A percentile compares a stretch with the other conserved stretches of the same genome.
Evolutionary conservation across 2,329 filamentous ascomycete species (phyloP).

Genomic region (Aureobasidium vineae): DNA sequence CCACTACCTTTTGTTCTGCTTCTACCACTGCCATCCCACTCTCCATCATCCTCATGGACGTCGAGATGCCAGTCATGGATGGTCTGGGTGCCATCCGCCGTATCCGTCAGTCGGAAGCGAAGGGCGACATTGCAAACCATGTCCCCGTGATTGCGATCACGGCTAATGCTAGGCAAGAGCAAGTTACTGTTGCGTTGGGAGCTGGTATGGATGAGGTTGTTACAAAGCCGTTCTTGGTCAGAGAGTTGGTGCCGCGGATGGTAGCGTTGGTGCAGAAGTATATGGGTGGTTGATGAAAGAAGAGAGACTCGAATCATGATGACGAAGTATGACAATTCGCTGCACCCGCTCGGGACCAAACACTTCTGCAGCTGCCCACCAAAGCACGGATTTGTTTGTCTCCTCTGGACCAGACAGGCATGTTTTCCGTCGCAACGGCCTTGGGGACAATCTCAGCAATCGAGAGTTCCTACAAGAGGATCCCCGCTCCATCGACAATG

Average conservation of each 20-base stretch:
- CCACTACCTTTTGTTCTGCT: conserved; percentile 27
- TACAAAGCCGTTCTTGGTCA: conserved; percentile 39
- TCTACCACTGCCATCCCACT: conserved; percentile 25
- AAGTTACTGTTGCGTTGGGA: conserved; percentile 67
- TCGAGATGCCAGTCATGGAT: conserved; percentile 83
- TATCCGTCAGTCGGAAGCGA: conserved; percentile 66
- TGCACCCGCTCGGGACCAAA: too few species aligned
- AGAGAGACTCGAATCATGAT: not conserved
- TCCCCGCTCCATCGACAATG: too few species aligned
- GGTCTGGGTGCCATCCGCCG: conserved; percentile 68
- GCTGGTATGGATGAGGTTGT: conserved; percentile 58
- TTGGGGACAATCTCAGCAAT: too few species aligned
- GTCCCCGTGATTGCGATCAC: conserved; percentile 75
- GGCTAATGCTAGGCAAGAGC: conserved; percentile 72
- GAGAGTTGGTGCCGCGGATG: conserved; percentile 40
- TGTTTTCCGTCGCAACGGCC: too few species aligned
- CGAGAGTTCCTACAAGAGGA: too few species aligned
- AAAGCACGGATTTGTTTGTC: too few species aligned
- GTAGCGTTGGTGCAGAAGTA: conserved; percentile 24
- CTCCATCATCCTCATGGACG: conserved; percentile 69
- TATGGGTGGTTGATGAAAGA: not conserved
- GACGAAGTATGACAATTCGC: too few species aligned
- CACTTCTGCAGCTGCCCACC: too few species aligned
- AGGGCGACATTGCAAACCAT: conserved; percentile 61
- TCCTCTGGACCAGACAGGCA: too few species aligned